Base-by-base conservation (phyloP, 2,329 filamentous ascomycete genomes). In the Diaporthe vexans region DNA sequence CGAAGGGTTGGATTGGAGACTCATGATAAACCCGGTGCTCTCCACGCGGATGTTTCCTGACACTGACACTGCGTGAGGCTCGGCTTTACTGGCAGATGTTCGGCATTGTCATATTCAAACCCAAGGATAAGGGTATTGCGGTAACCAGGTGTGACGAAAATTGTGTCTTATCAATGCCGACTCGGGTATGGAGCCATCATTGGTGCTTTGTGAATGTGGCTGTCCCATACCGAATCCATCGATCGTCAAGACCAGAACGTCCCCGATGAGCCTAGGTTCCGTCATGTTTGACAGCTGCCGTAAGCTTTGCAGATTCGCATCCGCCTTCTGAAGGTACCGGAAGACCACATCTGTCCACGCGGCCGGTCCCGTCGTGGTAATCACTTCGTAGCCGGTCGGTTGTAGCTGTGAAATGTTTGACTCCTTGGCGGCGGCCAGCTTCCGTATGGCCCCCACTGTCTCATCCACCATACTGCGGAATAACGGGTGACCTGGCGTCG, bases 401-500 rank as follows among this genome's bases (percentile, higher is more conserved):
- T 33, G 11, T 7, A 68, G 35, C 11, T 54, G n/a, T 10, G 26
- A 33, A 4, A 67, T 9, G 6, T 24, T 24, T 4, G 51, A 58
- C 6, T 68, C 40, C 24, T 63, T 48, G 0, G 40, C 24, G 4
- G 40, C 37, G 11, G 59, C 59, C 24, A 63, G 17, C 8, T 13
- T 9, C 24, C 24, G n/a, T 2, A 46, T 11, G 9, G 37, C 24
- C 35, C 2, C 15, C 9, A 63, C 40, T n/a, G 58, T 46, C 37
- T 46, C 24, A 3, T 46, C 35, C n/a, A 61, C 37, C 8, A 43
- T 24, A 21, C 63, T 77, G 24, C 40, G 54, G 69, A 83, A 81
- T 0, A 83, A 70, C 0, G 82, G 79, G 52, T 82, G 82, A 0
- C 81, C 79, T 0, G 82, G 81, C 0, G 78, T 78, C 0, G 81